These are phyloP conservation scores for Trypanosoma boissoni DNA, from an alignment of 208 protist genomes.

Conservation along the genomic window DNA sequence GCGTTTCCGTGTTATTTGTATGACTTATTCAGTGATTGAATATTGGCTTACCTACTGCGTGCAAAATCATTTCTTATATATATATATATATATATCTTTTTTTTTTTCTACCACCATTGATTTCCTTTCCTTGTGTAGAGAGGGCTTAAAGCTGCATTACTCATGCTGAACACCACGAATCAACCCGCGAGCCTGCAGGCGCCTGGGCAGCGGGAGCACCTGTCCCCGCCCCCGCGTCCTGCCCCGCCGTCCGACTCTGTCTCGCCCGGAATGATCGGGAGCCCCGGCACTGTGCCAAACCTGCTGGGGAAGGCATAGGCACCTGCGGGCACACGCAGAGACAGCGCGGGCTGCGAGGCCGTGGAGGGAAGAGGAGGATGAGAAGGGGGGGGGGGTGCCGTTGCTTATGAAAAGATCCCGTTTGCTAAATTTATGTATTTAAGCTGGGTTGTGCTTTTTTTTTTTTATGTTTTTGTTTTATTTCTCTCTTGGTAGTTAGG, in stretches of 20 bases:
- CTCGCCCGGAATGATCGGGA: neutral
- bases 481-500: no score
- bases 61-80: neutral
- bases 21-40: no score
- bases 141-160: no score
- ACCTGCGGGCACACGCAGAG: neutral
- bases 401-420: no score
- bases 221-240: constrained; percentile 24
- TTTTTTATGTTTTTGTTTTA: no score
- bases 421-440: no score
- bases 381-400: neutral
- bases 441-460: no score
- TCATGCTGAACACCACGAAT: neutral
- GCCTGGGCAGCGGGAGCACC: constrained; percentile 31
- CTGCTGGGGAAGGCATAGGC: constrained; percentile 25
- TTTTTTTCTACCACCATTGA: constrained; percentile 11
- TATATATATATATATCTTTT: neutral
- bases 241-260: constrained; percentile 3
- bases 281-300: constrained; percentile 19
- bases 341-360: neutral
- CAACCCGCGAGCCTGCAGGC: constrained; percentile 29
- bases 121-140: neutral
- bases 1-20: no score
- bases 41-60: no score
- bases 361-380: neutral